Base-by-base conservation (phyloP, 768 basidiomycete genomes). In the Solioccasus polychromus region DNA sequence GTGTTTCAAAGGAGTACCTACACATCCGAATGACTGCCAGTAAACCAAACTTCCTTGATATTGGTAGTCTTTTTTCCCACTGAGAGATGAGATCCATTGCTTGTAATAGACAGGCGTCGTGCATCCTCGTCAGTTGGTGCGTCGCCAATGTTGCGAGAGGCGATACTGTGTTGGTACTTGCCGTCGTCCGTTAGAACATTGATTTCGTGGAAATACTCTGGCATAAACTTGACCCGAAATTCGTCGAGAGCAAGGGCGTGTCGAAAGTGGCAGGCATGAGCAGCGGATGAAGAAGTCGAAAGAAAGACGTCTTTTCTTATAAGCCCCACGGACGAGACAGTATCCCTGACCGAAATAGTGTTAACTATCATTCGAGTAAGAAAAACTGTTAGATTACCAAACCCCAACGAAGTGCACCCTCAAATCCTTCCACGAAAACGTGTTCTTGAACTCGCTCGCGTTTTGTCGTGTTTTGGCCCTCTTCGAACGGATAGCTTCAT, bases 11-110 rank as follows among this genome's bases (percentile, higher is more conserved):
- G 11, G 20, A 9, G 14, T 12, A 44, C 55, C 10, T 20, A 68
- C 71, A 47, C 57, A 50, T 72, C 71, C n/a, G 59, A 60, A 26
- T 72, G 73, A 25, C 65, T 59, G 2, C 72, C 81, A 1, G 80
- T 66, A 57, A 85, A 85, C 82, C 83, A 85, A 2, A 86, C 83
- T 55, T 86, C 82, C 44, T 77, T 70, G n/a, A 83, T 48, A 2
- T 63, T 58, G 14, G n/a, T n/a, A n/a, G n/a, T n/a, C n/a, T n/a
- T n/a, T n/a, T n/a, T n/a, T n/a, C n/a, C n/a, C 8, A 15, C 24
- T 7, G 31, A 42, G 31, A 31, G 14, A 4, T 10, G 18, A 25
- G 35, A 24, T 7, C 42, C 31, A 5, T 25, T 28, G 20, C 71
- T 72, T 9, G 12, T 23, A 17, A 20, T 41, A 8, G 26, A 20